These are phyloP conservation scores for Quercus lobata DNA, from an alignment of 331 rosid genomes.

Conservation along the genomic window DNA sequence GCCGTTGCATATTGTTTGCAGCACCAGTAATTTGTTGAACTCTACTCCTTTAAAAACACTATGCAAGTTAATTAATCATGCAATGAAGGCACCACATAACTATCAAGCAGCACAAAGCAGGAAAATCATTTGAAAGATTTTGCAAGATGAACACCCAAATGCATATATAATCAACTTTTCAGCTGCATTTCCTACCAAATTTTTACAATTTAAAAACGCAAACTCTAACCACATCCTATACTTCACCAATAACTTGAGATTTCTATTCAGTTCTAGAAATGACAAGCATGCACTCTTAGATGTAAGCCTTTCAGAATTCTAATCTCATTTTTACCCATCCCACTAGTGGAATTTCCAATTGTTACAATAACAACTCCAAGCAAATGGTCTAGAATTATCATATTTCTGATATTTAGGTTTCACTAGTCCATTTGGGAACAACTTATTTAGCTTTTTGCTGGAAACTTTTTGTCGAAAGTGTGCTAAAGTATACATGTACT, in stretches of 20 bases:
- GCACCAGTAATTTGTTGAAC: constrained; percentile 87
- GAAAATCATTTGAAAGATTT: neutral
- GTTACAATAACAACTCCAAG: neutral
- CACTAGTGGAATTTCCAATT: neutral
- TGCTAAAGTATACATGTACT: too few species aligned
- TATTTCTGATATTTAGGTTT: neutral
- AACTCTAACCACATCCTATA: neutral
- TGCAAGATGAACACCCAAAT: neutral
- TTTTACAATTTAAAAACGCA: neutral
- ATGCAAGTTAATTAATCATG: constrained; percentile 33
- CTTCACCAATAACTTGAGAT: too few species aligned
- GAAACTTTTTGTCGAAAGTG: too few species aligned
- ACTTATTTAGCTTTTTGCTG: too few species aligned
- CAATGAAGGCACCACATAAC: constrained; percentile 13
- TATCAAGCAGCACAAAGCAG: constrained; percentile 11
- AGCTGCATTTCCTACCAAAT: neutral
- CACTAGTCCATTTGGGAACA: neutral
- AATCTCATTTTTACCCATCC: neutral
- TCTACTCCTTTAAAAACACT: constrained; percentile 68
- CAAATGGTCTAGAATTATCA: neutral
- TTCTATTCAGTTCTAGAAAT: neutral
- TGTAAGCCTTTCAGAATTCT: neutral
- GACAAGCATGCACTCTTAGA: neutral
- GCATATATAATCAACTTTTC: neutral
- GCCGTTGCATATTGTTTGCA: constrained; percentile 57